Base-by-base conservation (phyloP, 2,329 filamentous ascomycete genomes). In the Ophiostoma perfectum region DNA sequence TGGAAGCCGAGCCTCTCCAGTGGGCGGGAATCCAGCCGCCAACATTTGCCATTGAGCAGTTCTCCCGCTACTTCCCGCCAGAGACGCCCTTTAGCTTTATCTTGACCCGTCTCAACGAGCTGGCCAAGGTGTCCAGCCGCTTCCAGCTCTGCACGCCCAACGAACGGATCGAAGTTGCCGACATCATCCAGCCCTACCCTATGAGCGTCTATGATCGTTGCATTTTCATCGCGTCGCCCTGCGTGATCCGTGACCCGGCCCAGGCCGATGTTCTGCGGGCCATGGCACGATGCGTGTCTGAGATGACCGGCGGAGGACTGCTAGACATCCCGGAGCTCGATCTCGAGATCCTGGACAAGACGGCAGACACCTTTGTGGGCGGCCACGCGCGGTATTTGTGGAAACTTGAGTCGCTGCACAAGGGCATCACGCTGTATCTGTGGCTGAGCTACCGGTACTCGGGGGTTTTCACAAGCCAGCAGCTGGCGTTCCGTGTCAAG, bases 381-480 rank as follows among this genome's bases (percentile, higher is more conserved):
- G 76, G 76, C 0, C 76, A 78, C 14, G 79, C 83, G 67, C 76
- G 80, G 0, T 91, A 92, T 72, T 82, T 99, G 11, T 80, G 81
- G 67, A 78, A 82, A 8, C 81, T 98, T 27, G 95, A 99, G 77
- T 77, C 80, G 3, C 82, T 99, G 16, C 95, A 99, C 79, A 91
- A 91, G 74, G 83, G 87, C 41, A 81, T 99, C 49, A 92, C 94
- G 62, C 80, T 93, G 64, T 99, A 98, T 76, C 83, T 96, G 1
- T 99, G 95, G 95, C 82, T 99, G 16, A 94, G 91, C 73, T 98
- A 94, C 78, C 89, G 94, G 6, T 96, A 94, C 77, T 83, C 87
- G 3, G 91, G 91, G 65, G 83, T 96, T 66, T 96, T 97, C 77
- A 84, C 81, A 5, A 91, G 89, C 72, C 86, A 94, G 73, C 81